Percentiles rank a stretch among this genome's conserved stretches.
Evolutionary conservation across 768 basidiomycete species (phyloP).

Genomic region (Tulasnella sp.): DNA sequence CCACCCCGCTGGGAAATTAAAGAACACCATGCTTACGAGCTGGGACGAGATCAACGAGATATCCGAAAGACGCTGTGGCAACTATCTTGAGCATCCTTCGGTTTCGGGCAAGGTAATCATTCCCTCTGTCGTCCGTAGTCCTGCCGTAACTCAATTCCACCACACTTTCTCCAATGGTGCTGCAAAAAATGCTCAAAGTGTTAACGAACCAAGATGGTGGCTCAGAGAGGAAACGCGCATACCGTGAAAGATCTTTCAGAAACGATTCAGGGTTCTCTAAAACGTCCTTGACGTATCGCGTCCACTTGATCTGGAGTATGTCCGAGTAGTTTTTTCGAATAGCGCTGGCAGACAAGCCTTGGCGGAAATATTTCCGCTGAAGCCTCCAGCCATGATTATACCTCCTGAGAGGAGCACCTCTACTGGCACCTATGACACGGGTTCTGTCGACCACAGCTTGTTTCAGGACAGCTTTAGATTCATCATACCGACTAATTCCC

Average conservation of each 20-base stretch:
- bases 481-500: neutral
- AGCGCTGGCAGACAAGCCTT: neutral
- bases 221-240: neutral
- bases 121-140: neutral
- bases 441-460: too few relatives aligned
- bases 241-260: neutral
- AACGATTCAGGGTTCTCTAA: neutral
- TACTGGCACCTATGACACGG: neutral
- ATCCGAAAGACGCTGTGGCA: neutral
- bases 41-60: neutral
- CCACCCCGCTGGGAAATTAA: neutral
- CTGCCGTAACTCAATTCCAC: neutral
- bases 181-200: neutral
- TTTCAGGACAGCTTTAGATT: neutral
- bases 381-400: neutral
- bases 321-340: neutral
- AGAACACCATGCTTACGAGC: neutral
- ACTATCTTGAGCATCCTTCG: neutral
- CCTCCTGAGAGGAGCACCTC: neutral
- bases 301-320: neutral
- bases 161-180: neutral
- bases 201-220: too few relatives aligned
- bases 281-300: neutral
- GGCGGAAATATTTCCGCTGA: neutral
- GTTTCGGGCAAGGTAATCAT: neutral